phyloP scores from a whole-genome alignment of 176 grass and related monocot genomes.

The Hordeum vulgare region DNA sequence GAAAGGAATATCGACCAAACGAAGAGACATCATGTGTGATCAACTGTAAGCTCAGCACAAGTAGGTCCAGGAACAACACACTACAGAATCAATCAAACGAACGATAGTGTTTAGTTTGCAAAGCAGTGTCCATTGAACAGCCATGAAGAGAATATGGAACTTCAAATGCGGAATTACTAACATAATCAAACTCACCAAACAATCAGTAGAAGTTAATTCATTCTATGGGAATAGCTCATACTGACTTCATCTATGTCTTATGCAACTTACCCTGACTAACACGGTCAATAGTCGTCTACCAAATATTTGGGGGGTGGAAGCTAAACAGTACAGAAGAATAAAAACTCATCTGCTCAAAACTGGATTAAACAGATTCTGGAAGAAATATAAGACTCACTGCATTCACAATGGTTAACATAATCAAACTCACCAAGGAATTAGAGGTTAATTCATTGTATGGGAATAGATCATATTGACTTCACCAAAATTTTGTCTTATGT shows the following conservation, averaged over 20 bases:
- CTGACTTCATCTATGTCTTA: not conserved
- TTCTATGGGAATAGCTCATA: not conserved
- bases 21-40: not conserved
- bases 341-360: not conserved
- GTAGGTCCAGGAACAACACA: not conserved
- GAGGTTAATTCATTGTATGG: no score
- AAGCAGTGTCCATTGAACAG: not conserved
- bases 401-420: not conserved
- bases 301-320: not conserved
- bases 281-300: not conserved
- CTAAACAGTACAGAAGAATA: constrained; percentile 1
- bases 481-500: no score
- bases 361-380: not conserved
- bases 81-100: not conserved
- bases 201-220: not conserved
- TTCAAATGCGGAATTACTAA: not conserved
- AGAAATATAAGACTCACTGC: no score
- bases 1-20: not conserved
- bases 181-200: not conserved
- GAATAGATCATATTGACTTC: no score
- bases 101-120: not conserved
- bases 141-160: not conserved
- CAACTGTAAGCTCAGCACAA: not conserved
- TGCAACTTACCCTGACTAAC: not conserved
- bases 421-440: not conserved